Conservation (phyloP, 176 grass and related monocot species). For the Ampelocalamus luodianensis region DNA sequence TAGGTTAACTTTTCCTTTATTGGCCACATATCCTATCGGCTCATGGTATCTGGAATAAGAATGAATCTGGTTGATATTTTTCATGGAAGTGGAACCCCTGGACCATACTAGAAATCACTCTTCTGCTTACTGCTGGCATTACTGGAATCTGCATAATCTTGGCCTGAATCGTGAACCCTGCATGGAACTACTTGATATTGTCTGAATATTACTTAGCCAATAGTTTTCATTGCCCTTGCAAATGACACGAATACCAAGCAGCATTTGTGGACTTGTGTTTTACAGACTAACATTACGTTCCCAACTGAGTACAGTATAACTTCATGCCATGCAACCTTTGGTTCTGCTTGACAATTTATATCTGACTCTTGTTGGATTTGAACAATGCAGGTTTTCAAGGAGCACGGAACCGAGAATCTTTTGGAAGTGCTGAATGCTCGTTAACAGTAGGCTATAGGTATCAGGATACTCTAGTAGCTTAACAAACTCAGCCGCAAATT, state of each 20-base stretch:
- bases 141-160: neutral
- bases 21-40: neutral
- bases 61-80: neutral
- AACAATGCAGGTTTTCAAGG: conserved; percentile 64
- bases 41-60: neutral
- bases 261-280: conserved; percentile 9
- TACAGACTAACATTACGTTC: neutral
- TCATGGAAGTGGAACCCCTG: neutral
- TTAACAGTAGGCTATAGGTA: conserved; percentile 53
- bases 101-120: neutral
- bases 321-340: neutral
- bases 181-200: neutral
- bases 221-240: neutral
- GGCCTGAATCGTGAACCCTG: conserved; percentile 20
- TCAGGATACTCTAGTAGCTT: conserved; percentile 52
- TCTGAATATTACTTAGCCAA: neutral
- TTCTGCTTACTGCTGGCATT: neutral
- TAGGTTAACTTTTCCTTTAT: neutral
- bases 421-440: conserved; percentile 57
- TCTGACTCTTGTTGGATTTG: conserved; percentile 12
- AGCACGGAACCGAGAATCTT: conserved; percentile 56
- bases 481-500: conserved; percentile 52
- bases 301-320: neutral
- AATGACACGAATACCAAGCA: neutral
- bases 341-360: conserved; percentile 24